Percentiles rank a stretch among this genome's conserved stretches.
Evolutionary conservation across 345 rosid genomes (phyloP).

Genomic region (Heritiera littoralis): DNA sequence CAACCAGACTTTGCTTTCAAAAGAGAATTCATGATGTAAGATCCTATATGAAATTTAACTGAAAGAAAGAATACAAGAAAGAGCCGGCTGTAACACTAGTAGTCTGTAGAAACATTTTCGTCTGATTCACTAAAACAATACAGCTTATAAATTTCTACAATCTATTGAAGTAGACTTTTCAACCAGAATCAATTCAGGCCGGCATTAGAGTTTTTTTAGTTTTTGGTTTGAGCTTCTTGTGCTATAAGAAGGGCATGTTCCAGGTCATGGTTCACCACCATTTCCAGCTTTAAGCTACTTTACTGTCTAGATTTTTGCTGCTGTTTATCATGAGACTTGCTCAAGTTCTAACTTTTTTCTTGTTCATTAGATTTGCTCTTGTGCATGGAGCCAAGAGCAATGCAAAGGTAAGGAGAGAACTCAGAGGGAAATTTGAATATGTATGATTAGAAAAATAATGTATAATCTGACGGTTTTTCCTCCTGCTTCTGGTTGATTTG

Average conservation of each 20-base stretch:
- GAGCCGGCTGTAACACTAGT: not conserved
- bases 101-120: not conserved
- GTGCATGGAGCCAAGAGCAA: slow-evolving; percentile 29
- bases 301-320: not conserved
- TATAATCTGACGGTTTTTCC: not conserved
- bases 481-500: slow-evolving; percentile 8
- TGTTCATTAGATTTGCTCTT: slow-evolving; percentile 26
- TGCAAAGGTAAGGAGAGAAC: slow-evolving; percentile 27
- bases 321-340: slow-evolving; percentile 19
- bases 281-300: not conserved
- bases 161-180: not conserved
- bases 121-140: not conserved
- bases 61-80: slow-evolving; percentile 9
- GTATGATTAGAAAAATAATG: not conserved
- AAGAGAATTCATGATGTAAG: not conserved
- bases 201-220: not conserved
- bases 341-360: slow-evolving; percentile 24
- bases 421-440: not conserved
- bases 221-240: not conserved
- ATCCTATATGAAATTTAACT: not conserved
- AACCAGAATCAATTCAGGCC: slow-evolving; percentile 1
- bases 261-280: not conserved
- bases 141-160: not conserved
- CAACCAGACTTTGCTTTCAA: no score
- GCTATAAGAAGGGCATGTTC: slow-evolving; percentile 10